Evolutionary conservation across 1,284 basidiomycete genomes (phyloP).

Genomic region (Thecaphora thlaspeos): DNA sequence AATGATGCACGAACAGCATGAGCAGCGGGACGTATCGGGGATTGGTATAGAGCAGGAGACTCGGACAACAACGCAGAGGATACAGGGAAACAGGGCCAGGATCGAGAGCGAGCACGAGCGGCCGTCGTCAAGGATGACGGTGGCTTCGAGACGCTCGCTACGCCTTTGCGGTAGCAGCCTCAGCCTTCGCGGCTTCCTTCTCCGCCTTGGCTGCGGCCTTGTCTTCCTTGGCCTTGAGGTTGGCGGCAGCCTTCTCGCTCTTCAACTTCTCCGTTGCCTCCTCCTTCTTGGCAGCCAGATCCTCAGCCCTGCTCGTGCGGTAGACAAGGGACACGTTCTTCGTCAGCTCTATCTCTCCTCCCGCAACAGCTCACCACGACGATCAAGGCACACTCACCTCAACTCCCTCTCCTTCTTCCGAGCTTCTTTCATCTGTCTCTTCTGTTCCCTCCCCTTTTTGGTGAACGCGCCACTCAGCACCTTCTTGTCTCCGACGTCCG

Average conservation of each 20-base stretch:
- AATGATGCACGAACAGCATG: no score
- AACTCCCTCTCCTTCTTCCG: conserved; percentile 40
- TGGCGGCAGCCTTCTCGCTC: conserved; percentile 1
- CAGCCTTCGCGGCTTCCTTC: not conserved
- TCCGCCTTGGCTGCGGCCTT: conserved; percentile 11
- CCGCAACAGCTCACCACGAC: not conserved
- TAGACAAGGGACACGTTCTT: no score
- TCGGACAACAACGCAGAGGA: no score
- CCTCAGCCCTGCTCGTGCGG: conserved; percentile 10
- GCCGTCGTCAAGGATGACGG: no score
- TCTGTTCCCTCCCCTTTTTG: conserved; percentile 18
- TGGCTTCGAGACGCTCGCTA: not conserved
- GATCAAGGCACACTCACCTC: conserved; percentile 15
- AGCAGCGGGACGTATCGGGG: no score
- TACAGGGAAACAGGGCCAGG: no score
- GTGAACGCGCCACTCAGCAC: conserved; percentile 25
- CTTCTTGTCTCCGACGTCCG: conserved; percentile 21
- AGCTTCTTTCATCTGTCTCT: conserved; percentile 39
- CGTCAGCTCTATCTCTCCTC: no score
- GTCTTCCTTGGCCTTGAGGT: conserved; percentile 3
- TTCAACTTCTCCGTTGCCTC: conserved; percentile 6
- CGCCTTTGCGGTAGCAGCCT: no score
- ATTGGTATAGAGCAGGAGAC: no score
- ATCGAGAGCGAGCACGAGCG: no score
- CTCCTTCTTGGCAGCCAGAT: conserved; percentile 15